These are phyloP conservation scores for Kwoniella newhampshirensis DNA, from an alignment of 768 basidiomycete species.

Conservation along the genomic window DNA sequence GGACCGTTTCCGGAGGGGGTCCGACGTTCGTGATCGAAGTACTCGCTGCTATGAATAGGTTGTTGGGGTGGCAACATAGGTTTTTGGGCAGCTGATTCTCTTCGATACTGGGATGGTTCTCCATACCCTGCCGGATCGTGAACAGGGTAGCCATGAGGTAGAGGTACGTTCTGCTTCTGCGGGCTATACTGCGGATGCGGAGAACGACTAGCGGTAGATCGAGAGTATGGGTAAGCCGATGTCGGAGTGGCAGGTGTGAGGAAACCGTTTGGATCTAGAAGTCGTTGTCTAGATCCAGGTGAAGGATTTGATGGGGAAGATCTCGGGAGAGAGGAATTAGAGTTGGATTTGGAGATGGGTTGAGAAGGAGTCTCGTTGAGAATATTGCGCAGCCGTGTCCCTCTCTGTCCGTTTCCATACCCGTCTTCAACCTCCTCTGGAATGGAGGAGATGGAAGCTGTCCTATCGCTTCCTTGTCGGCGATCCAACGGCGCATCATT, in stretches of 20 bases:
- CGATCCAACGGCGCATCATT: constrained; percentile 28
- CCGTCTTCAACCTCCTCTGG: constrained; percentile 31
- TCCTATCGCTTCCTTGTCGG: constrained; percentile 25
- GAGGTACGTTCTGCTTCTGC: constrained; percentile 1
- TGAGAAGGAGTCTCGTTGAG: constrained; percentile 25
- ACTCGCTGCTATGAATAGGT: constrained; percentile 22
- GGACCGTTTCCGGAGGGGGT: constrained; percentile 22
- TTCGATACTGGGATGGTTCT: constrained; percentile 8
- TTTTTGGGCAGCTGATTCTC: constrained; percentile 11
- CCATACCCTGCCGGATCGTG: constrained; percentile 14
- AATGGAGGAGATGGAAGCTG: constrained; percentile 14
- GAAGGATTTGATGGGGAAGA: constrained; percentile 28
- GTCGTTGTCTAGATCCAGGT: constrained; percentile 21
- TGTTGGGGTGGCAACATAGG: constrained; percentile 41
- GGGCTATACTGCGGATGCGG: constrained; percentile 26
- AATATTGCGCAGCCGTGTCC: constrained; percentile 24
- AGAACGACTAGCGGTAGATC: constrained; percentile 27
- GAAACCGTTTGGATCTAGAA: constrained; percentile 31
- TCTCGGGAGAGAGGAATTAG: constrained; percentile 27
- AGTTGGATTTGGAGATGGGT: constrained; percentile 30
- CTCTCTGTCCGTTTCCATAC: background rate
- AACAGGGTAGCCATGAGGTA: constrained; percentile 5
- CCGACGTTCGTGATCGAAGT: constrained; percentile 21
- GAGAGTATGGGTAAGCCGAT: constrained; percentile 11
- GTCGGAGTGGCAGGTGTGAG: constrained; percentile 34